Conservation (phyloP, 23 red algal genomes). For the Agarophyton chilense region DNA sequence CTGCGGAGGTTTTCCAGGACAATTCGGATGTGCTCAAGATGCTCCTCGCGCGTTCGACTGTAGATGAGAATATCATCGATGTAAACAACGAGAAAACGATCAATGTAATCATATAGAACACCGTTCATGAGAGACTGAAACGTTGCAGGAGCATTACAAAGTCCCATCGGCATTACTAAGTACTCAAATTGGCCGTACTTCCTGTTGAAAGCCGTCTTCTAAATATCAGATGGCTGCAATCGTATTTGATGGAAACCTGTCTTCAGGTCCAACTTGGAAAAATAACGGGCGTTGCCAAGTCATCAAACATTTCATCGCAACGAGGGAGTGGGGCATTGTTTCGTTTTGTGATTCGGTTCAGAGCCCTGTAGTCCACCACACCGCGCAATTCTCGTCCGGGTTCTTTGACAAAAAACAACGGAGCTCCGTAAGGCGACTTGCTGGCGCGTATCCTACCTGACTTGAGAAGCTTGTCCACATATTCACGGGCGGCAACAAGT, state of each 20-base stretch:
- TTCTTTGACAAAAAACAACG: constrained; percentile 22
- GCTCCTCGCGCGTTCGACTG: not conserved
- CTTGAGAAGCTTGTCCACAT: constrained; percentile 3
- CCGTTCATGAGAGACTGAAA: constrained; percentile 33
- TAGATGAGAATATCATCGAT: constrained; percentile 40
- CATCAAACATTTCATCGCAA: constrained; percentile 22
- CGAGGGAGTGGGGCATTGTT: not conserved
- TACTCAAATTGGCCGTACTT: constrained; percentile 55
- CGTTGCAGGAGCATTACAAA: constrained; percentile 17
- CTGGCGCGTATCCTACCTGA: not conserved
- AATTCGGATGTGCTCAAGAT: not conserved
- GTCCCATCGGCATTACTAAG: constrained; percentile 25
- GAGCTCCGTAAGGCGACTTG: not conserved
- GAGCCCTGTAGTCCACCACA: constrained; percentile 6
- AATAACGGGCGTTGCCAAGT: not conserved
- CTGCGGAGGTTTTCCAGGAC: not conserved
- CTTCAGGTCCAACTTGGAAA: constrained; percentile 9
- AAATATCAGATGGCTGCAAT: not conserved
- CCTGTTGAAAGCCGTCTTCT: constrained; percentile 27
- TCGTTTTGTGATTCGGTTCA: constrained; percentile 2
- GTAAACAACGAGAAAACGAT: constrained; percentile 24
- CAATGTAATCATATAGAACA: not conserved
- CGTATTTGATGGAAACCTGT: constrained; percentile 27
- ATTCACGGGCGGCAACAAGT: not conserved
- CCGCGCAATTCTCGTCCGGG: not conserved